A percentile compares a stretch with the other conserved stretches of the same genome.
These are phyloP conservation scores for Macrolepiota albuminosa DNA, from an alignment of 768 basidiomycete genomes.

Conservation along the genomic window DNA sequence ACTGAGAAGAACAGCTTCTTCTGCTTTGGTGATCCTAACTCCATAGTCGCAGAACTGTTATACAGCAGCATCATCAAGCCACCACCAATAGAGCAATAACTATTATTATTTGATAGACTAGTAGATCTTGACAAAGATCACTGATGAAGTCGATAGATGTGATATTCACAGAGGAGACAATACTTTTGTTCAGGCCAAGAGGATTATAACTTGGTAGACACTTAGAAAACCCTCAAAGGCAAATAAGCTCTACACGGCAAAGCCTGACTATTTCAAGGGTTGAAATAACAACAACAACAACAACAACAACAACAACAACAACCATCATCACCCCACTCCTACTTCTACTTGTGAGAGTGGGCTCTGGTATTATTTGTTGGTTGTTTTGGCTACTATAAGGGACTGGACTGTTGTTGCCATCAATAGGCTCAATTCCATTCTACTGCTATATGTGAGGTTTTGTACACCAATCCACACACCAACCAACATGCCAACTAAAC, in stretches of 20 bases:
- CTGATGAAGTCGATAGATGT: neutral
- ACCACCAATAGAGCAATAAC: slow-evolving; percentile 33
- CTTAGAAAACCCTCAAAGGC: slow-evolving; percentile 1
- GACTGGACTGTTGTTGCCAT: too few relatives aligned
- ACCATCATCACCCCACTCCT: too few relatives aligned
- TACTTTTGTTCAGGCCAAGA: neutral
- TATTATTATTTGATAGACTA: neutral
- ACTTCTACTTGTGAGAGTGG: too few relatives aligned
- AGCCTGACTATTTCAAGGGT: slow-evolving; percentile 10
- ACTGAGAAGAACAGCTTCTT: slow-evolving; percentile 44
- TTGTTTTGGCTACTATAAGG: too few relatives aligned
- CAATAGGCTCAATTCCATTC: too few relatives aligned
- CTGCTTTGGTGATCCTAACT: slow-evolving; percentile 42
- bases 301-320: too few relatives aligned
- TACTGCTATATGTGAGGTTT: too few relatives aligned
- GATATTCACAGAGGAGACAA: neutral
- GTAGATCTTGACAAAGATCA: slow-evolving; percentile 1
- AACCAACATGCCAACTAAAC: too few relatives aligned
- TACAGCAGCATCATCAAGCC: slow-evolving; percentile 54
- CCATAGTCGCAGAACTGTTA: slow-evolving; percentile 46
- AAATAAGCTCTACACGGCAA: slow-evolving; percentile 14
- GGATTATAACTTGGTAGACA: neutral
- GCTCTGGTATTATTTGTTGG: too few relatives aligned
- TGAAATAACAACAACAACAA: too few relatives aligned
- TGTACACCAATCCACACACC: too few relatives aligned